Evolutionary conservation across 2,329 filamentous ascomycete species (phyloP).

Genomic region (Claviceps capensis): DNA sequence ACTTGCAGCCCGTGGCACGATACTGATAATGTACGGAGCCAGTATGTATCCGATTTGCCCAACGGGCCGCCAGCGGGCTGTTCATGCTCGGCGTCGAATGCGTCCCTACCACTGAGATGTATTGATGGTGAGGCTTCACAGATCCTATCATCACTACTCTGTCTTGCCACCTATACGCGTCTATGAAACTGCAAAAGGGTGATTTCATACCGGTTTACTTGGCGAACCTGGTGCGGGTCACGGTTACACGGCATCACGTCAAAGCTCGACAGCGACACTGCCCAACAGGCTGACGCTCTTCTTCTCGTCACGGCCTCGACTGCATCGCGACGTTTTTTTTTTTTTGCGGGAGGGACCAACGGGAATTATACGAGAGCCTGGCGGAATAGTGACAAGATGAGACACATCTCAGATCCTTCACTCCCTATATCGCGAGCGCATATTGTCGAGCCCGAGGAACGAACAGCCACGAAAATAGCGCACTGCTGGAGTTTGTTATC

Average conservation of each 20-base stretch:
- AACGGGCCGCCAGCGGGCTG: background rate
- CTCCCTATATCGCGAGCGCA: too few relatives aligned
- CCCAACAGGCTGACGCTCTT: background rate
- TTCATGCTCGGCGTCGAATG: background rate
- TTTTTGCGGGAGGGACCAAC: too few relatives aligned
- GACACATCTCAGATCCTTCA: too few relatives aligned
- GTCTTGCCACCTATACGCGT: background rate
- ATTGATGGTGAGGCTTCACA: background rate
- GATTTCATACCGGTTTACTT: too few relatives aligned
- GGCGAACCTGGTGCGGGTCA: too few relatives aligned
- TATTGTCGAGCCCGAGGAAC: too few relatives aligned
- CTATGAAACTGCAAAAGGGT: background rate
- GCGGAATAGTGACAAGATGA: too few relatives aligned
- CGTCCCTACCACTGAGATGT: too few relatives aligned
- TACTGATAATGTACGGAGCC: background rate
- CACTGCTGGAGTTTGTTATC: too few relatives aligned
- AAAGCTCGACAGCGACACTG: background rate
- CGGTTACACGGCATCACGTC: background rate
- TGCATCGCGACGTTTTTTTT: background rate
- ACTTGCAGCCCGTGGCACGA: too few relatives aligned
- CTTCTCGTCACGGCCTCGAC: background rate
- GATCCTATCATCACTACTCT: background rate
- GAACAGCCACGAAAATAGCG: too few relatives aligned
- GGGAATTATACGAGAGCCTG: too few relatives aligned
- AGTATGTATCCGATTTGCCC: background rate